Evolutionary conservation across 2,329 filamentous ascomycete species (phyloP).

Genomic region (Penicillium expansum): DNA sequence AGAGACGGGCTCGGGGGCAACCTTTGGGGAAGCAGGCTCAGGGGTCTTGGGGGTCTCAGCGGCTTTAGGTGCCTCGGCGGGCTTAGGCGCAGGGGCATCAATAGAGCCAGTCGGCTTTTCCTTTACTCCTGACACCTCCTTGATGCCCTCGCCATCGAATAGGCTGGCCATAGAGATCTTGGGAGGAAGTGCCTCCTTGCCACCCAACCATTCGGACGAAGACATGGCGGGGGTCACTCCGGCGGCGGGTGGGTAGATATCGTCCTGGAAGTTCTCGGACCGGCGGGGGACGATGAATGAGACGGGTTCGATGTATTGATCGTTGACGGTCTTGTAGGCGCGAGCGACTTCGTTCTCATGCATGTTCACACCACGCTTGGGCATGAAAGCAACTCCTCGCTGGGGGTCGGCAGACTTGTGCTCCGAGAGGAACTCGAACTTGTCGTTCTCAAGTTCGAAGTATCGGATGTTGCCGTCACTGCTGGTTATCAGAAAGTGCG

Average conservation of each 20-base stretch:
- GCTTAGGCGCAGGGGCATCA: constrained; percentile 48
- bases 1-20: constrained; percentile 27
- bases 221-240: constrained; percentile 79
- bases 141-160: constrained; percentile 78
- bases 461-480: constrained; percentile 99
- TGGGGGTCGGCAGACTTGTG: constrained; percentile 97
- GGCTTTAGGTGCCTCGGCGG: constrained; percentile 44
- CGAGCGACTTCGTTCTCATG: constrained; percentile 97
- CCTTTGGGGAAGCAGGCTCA: constrained; percentile 35
- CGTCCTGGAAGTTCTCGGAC: constrained; percentile 92
- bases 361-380: constrained; percentile 91
- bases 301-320: constrained; percentile 90
- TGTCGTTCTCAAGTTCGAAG: constrained; percentile 97
- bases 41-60: constrained; percentile 25
- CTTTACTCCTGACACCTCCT: constrained; percentile 62
- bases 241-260: constrained; percentile 86
- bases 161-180: constrained; percentile 93
- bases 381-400: constrained; percentile 88
- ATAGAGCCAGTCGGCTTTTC: constrained; percentile 36
- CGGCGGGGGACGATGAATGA: constrained; percentile 95
- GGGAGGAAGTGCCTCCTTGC: constrained; percentile 77
- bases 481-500: constrained; percentile 11
- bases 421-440: constrained; percentile 94
- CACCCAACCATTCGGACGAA: constrained; percentile 77
- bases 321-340: constrained; percentile 95